These are phyloP conservation scores for Penicillium simplicissimum DNA, from an alignment of 495 filamentous ascomycete species.

Conservation along the genomic window DNA sequence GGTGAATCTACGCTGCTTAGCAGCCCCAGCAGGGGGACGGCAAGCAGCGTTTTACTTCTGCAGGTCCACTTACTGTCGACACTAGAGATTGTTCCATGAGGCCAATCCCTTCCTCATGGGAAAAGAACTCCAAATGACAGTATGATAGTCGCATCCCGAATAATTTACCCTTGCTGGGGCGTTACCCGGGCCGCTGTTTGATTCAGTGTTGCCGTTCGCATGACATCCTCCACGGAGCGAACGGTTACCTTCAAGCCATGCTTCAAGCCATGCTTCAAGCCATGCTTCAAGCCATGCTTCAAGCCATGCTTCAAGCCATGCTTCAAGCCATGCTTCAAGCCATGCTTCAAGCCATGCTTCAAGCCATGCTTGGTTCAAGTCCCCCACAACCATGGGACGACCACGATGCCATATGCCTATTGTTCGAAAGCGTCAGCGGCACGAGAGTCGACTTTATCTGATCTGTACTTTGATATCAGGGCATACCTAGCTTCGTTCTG, in stretches of 20 bases:
- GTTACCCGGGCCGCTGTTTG: neutral
- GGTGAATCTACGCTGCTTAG: conserved; percentile 1
- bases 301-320: too few relatives aligned
- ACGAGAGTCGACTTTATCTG: conserved; percentile 20
- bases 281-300: too few relatives aligned
- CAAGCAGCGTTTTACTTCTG: conserved; percentile 22
- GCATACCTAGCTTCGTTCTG: neutral
- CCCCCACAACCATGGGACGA: conserved; percentile 23
- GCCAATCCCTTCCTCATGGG: neutral
- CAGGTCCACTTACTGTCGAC: conserved; percentile 9
- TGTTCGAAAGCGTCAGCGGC: conserved; percentile 19
- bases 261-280: too few relatives aligned
- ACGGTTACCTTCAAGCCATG: conserved; percentile 6
- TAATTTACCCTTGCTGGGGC: neutral
- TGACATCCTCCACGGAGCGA: conserved; percentile 26
- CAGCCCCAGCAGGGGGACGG: conserved; percentile 25
- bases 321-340: too few relatives aligned
- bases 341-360: too few relatives aligned
- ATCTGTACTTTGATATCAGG: neutral
- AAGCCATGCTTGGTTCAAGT: neutral
- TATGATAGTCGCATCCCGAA: neutral
- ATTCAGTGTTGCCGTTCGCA: conserved; percentile 13
- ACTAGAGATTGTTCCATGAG: conserved; percentile 21
- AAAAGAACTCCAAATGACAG: neutral
- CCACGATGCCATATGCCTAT: conserved; percentile 13